phyloP scores from a whole-genome alignment of 352 stramenopile species.

The Phytophthora idaei region DNA sequence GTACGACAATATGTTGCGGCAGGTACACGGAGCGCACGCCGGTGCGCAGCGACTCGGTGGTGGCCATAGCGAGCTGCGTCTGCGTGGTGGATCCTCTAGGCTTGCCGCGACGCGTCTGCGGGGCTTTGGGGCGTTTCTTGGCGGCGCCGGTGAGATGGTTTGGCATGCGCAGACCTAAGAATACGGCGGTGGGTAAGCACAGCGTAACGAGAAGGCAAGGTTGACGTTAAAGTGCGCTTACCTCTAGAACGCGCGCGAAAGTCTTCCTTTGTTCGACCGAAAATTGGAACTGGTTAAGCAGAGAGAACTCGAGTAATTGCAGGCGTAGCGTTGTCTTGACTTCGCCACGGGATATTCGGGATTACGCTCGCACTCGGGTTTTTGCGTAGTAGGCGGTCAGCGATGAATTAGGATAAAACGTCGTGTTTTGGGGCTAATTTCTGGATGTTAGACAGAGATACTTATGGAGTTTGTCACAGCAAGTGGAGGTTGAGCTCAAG shows the following conservation, averaged over 20 bases:
- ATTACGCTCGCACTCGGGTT: slow-evolving; percentile 2
- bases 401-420: slow-evolving; percentile 5
- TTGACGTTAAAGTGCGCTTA: background rate
- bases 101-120: slow-evolving; percentile 6
- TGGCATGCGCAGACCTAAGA: slow-evolving; percentile 20
- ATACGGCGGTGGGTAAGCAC: background rate
- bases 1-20: slow-evolving; percentile 74
- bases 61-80: slow-evolving; percentile 19
- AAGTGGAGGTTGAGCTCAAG: background rate
- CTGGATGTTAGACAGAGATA: background rate
- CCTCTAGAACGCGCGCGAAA: background rate
- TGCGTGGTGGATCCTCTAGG: slow-evolving; percentile 4
- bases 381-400: background rate
- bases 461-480: slow-evolving; percentile 1
- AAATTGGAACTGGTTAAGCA: slow-evolving; percentile 13
- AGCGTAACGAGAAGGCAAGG: background rate
- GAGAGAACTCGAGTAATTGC: background rate
- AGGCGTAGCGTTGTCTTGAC: background rate
- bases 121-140: slow-evolving; percentile 22
- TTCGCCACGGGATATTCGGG: background rate
- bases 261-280: slow-evolving; percentile 3
- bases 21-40: slow-evolving; percentile 36
- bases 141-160: slow-evolving; percentile 4
- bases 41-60: slow-evolving; percentile 18
- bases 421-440: background rate